phyloP scores from a whole-genome alignment of 2,329 filamentous ascomycete species.

The Tolypocladium endophyticum region DNA sequence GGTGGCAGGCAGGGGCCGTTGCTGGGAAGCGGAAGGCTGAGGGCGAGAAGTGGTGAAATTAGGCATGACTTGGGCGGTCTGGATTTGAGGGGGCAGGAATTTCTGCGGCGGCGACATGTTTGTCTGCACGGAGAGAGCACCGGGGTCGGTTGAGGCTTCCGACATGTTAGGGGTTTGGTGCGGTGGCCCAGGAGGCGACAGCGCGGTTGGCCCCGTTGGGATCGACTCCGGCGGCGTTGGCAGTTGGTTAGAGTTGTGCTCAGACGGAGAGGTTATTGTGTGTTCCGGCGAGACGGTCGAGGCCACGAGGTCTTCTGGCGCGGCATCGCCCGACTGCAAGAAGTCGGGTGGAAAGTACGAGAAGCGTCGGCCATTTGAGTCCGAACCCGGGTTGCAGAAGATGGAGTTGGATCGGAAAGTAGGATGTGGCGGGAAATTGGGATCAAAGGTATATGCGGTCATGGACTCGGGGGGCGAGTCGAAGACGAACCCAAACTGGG shows the following conservation, averaged over 20 bases:
- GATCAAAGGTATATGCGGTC: slow-evolving; percentile 33
- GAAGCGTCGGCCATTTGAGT: slow-evolving; percentile 45
- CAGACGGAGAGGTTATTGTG: slow-evolving; percentile 16
- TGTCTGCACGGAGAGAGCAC: slow-evolving; percentile 12
- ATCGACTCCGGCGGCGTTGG: slow-evolving; percentile 36
- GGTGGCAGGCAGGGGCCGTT: slow-evolving; percentile 31
- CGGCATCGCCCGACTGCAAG: slow-evolving; percentile 19
- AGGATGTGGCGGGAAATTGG: slow-evolving; percentile 34
- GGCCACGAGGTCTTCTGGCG: slow-evolving; percentile 23
- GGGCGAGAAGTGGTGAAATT: slow-evolving; percentile 16
- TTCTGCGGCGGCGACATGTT: slow-evolving; percentile 22
- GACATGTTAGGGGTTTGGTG: slow-evolving; percentile 18
- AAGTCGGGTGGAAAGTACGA: slow-evolving; percentile 55
- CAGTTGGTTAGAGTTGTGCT: slow-evolving; percentile 21
- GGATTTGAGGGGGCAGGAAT: slow-evolving; percentile 7
- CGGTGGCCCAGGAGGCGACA: slow-evolving; percentile 27
- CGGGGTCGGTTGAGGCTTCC: slow-evolving; percentile 15
- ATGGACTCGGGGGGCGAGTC: slow-evolving; percentile 44
- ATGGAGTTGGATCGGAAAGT: slow-evolving; percentile 58
- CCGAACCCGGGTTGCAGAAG: slow-evolving; percentile 47
- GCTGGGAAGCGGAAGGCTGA: slow-evolving; percentile 25
- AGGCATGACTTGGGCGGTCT: slow-evolving; percentile 1
- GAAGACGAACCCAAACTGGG: slow-evolving; percentile 49
- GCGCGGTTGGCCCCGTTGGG: slow-evolving; percentile 13
- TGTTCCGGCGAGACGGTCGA: slow-evolving; percentile 18